Conservation (phyloP, 129 eudicot species). For the Rutidosis leptorrhynchoides region DNA sequence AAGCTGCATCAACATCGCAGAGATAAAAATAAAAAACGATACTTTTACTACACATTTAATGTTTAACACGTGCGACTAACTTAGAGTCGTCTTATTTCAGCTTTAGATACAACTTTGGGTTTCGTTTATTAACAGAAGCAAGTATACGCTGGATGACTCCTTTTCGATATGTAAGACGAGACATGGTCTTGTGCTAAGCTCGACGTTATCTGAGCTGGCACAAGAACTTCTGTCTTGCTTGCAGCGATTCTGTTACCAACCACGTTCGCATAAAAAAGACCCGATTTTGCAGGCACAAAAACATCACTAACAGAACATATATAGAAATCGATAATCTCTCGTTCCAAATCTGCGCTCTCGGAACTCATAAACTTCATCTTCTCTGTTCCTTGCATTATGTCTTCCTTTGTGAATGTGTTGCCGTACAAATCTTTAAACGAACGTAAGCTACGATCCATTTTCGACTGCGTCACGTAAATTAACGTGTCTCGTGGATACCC, state of each 20-base stretch:
- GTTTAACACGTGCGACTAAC: constrained; percentile 21
- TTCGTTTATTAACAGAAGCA: constrained; percentile 51
- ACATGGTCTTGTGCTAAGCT: constrained; percentile 36
- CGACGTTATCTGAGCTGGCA: constrained; percentile 46
- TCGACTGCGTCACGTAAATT: constrained; percentile 62
- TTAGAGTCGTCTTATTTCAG: constrained; percentile 25
- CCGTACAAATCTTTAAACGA: constrained; percentile 40
- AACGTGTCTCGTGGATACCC: constrained; percentile 43
- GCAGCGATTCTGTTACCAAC: constrained; percentile 58
- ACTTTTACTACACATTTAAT: constrained; percentile 14
- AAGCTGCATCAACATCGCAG: not conserved
- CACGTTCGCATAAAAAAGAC: constrained; percentile 54
- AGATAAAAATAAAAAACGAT: constrained; percentile 2
- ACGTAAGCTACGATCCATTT: constrained; percentile 39
- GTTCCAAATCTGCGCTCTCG: constrained; percentile 30
- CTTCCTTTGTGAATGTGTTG: constrained; percentile 64
- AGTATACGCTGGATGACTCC: constrained; percentile 51
- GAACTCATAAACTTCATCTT: constrained; percentile 27
- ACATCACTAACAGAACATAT: constrained; percentile 54
- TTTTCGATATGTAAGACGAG: constrained; percentile 50
- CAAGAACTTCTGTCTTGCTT: constrained; percentile 43
- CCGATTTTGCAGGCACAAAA: constrained; percentile 49
- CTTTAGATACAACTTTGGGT: not conserved
- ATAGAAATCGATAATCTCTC: constrained; percentile 51
- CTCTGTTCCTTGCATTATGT: constrained; percentile 40